These are phyloP conservation scores for Paecilomyces variotii DNA, from an alignment of 2,329 filamentous ascomycete species.

Conservation along the genomic window DNA sequence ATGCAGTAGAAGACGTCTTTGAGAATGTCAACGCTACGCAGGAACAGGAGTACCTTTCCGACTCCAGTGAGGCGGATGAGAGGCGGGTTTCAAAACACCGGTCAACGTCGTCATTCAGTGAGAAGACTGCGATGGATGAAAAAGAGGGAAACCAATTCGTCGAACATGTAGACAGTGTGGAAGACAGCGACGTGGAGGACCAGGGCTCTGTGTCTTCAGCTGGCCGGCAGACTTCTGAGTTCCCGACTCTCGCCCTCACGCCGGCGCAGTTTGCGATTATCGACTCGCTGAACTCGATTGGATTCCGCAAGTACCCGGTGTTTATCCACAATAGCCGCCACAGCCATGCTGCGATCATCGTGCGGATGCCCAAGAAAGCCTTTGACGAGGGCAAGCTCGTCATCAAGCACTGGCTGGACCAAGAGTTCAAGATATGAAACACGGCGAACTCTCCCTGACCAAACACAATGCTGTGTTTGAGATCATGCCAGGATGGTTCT, in stretches of 20 bases:
- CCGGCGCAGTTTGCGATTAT: conserved; percentile 81
- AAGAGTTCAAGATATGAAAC: conserved; percentile 58
- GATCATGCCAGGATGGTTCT: background rate
- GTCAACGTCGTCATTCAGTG: conserved; percentile 10
- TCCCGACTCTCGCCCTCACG: conserved; percentile 69
- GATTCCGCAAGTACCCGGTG: conserved; percentile 51
- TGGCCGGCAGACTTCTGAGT: conserved; percentile 27
- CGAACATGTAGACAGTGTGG: conserved; percentile 14
- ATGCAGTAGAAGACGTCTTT: conserved; percentile 68
- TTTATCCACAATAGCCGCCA: conserved; percentile 58
- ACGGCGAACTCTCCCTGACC: background rate
- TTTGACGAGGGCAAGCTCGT: conserved; percentile 74
- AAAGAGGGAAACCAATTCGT: conserved; percentile 5
- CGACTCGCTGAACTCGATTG: conserved; percentile 58
- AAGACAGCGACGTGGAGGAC: background rate
- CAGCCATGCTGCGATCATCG: conserved; percentile 84
- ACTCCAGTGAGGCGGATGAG: conserved; percentile 38
- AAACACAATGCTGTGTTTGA: background rate
- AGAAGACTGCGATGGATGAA: conserved; percentile 4
- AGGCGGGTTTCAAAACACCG: conserved; percentile 1
- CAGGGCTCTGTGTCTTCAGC: background rate
- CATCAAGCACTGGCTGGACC: conserved; percentile 69
- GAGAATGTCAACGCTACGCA: conserved; percentile 64
- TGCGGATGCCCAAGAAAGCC: conserved; percentile 57
- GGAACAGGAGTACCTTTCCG: conserved; percentile 61